These are phyloP conservation scores for Cicer cuneatum DNA, from an alignment of 306 rosid genomes.

Conservation along the genomic window DNA sequence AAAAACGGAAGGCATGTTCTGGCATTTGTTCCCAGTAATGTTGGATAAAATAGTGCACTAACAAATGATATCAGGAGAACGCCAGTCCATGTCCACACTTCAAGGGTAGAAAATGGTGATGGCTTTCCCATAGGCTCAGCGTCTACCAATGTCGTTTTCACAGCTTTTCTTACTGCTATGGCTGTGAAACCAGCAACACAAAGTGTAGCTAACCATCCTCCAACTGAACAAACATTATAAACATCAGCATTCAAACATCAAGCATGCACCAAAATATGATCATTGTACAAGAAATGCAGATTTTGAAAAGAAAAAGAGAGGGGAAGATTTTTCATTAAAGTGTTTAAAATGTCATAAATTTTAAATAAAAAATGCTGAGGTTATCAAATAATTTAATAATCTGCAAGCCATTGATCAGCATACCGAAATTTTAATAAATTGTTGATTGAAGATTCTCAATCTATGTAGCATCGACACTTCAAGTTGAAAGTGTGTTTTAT, in stretches of 20 bases:
- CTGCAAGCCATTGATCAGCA: not conserved
- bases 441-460: not conserved
- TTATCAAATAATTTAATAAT: not conserved
- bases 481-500: not conserved
- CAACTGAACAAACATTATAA: constrained; percentile 58
- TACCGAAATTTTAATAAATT: not conserved
- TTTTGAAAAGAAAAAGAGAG: constrained; percentile 9
- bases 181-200: constrained; percentile 90
- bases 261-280: not conserved
- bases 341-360: constrained; percentile 1
- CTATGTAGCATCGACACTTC: not conserved
- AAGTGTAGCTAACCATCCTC: constrained; percentile 93
- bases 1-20: constrained; percentile 94
- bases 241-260: constrained; percentile 26
- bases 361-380: not conserved
- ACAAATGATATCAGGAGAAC: constrained; percentile 70
- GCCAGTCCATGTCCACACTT: constrained; percentile 78
- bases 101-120: constrained; percentile 76
- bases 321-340: not conserved
- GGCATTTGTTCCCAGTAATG: constrained; percentile 82
- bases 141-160: constrained; percentile 77
- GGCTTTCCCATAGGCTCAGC: constrained; percentile 96
- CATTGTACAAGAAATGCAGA: not conserved
- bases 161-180: constrained; percentile 80
- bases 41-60: constrained; percentile 69